A percentile compares a stretch with the other conserved stretches of the same genome.
These are phyloP conservation scores for Pestalotiopsis fici DNA, from an alignment of 2,329 filamentous ascomycete species.

Conservation along the genomic window DNA sequence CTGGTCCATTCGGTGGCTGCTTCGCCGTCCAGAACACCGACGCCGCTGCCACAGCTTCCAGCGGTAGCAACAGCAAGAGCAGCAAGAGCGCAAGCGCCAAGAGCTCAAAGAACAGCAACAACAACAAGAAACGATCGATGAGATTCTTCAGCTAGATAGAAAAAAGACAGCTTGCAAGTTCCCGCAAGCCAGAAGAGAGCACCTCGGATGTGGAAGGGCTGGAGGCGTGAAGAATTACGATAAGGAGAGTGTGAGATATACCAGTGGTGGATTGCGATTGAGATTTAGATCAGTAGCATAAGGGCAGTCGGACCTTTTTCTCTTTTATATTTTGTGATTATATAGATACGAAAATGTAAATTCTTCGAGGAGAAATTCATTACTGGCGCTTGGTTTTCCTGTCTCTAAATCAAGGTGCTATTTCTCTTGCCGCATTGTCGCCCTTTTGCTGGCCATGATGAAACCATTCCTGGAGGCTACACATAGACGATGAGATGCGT, in stretches of 20 bases:
- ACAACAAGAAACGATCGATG: slow-evolving; percentile 12
- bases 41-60: slow-evolving; percentile 15
- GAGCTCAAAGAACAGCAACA: slow-evolving; percentile 15
- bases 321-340: not conserved
- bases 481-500: too few species aligned
- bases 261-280: not conserved
- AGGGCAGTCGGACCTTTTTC: not conserved
- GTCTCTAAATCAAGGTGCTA: not conserved
- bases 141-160: not conserved
- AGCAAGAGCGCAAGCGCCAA: slow-evolving; percentile 12
- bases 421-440: not conserved
- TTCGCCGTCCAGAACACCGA: slow-evolving; percentile 59
- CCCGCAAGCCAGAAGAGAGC: not conserved
- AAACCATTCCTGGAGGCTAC: too few species aligned
- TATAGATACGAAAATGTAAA: not conserved
- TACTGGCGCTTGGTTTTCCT: not conserved
- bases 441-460: too few species aligned
- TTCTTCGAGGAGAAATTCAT: not conserved
- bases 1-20: slow-evolving; percentile 60
- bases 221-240: not conserved
- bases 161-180: not conserved
- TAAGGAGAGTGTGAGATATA: not conserved
- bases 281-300: not conserved
- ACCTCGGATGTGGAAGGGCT: not conserved
- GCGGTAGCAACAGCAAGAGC: slow-evolving; percentile 17